Base-by-base conservation (phyloP, 2,329 filamentous ascomycete species). In the Gnomoniopsis smithogilvyi region DNA sequence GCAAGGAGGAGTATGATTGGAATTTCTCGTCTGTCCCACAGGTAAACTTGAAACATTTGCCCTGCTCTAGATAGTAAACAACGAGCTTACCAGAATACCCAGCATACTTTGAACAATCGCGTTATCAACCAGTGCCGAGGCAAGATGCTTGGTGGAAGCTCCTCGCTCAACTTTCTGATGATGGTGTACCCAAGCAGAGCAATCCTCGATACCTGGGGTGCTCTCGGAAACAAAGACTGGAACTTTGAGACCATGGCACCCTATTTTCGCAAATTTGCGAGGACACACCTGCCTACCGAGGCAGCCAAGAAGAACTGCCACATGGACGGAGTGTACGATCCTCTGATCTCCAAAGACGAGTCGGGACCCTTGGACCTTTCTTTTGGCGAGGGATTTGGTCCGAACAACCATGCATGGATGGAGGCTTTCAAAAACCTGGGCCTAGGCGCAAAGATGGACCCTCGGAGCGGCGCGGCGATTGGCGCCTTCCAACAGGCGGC, bases 1-100 rank as follows among this genome's bases (percentile, higher is more conserved):
- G 71, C 11, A 71, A 71, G 47, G 67, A 72, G 2, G 66, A 71
- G 50, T 77, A 75, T 62, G 74, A 76, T 58, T 77, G 74, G 75
- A 73, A 74, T 17, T 71, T 76, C 36, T 64, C 47, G 3, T 75
- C 74, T 3, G 63, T 67, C 1, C 70, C 72, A 14, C 73, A 76
- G 65, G 68, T 72, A 12, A 52, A 22, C 12, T 58, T 6, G 26
- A 19, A 6, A 4, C 8, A 3, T 3, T 14, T 4, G 4, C 24
- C 2, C 15, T 4, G 15, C 4, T 24, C 15, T 12, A 15, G n/a
- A 10, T 15, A 11, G 12, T 19, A 8, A 14, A n/a, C 15, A 30
- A 47, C 49, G n/a, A 48, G 45, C 38, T 49, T n/a, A 49, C 43
- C 8, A 51, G 8, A 33, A n/a, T 12, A 41, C 17, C 15, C 51